Evolutionary conservation across 148 eudicot species (phyloP).

Genomic region (Spergularia marina): DNA sequence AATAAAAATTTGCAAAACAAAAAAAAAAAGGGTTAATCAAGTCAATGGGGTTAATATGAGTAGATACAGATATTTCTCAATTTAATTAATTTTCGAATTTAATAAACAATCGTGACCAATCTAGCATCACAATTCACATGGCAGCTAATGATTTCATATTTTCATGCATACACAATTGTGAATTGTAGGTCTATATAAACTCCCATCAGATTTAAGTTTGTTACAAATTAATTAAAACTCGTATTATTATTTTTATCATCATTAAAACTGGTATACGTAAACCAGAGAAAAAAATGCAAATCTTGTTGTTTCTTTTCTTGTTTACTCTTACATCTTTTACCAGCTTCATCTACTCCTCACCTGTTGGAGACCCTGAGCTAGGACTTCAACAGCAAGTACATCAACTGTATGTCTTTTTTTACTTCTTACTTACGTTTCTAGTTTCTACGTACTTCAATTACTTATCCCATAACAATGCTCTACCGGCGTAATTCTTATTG

Average conservation of each 20-base stretch:
- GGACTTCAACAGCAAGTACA: constrained; percentile 22
- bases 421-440: no score
- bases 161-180: neutral
- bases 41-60: no score
- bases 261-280: neutral
- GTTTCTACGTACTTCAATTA: no score
- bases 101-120: no score
- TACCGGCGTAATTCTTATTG: no score
- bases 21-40: no score
- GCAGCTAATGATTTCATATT: neutral
- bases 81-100: no score
- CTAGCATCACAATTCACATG: no score
- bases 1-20: no score
- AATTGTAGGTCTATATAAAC: neutral
- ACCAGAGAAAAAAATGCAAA: constrained; percentile 17
- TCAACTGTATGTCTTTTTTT: constrained; percentile 19
- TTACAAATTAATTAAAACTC: neutral
- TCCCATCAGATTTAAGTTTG: neutral
- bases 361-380: constrained; percentile 26
- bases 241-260: neutral
- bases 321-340: constrained; percentile 19
- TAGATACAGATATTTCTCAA: no score
- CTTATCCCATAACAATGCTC: no score
- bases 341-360: constrained; percentile 16
- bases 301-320: constrained; percentile 23